Evolutionary conservation across 164 flowering plant genomes (phyloP), one percentile per base, ranked within the genome.

Genomic region (Vitis riparia): DNA sequence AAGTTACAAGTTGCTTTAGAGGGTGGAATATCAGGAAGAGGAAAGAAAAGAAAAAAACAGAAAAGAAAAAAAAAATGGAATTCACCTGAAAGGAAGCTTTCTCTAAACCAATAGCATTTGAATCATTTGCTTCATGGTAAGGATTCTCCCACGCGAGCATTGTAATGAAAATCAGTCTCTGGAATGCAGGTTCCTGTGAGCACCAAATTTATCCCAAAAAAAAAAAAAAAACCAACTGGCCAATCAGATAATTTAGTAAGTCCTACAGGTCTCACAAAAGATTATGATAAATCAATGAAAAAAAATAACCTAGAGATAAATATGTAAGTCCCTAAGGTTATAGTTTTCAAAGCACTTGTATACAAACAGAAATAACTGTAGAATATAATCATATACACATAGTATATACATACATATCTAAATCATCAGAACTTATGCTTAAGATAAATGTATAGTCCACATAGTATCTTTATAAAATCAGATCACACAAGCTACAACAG

Each of bases 71-170:
- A 3, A 68, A 59, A 29, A 37, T 48, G 56, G 65, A 32, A 3
- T 32, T 32, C 0, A 92, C 97, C 97, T 89, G 84, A 65, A 91
- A 74, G 71, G 80, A 80, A 75, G 78, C 73, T 67, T 71, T 82
- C 49, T 70, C 80, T 29, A 80, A 56, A 69, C 51, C 50, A 68
- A 50, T 51, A 55, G 62, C 65, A 56, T 19, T 55, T 55, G 76
- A 69, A 69, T 70, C 83, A 59, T 53, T 64, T 50, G 74, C 77
- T 59, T 77, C 78, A 44, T 68, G 23, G 64, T 88, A 87, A 11
- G 98, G 98, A 70, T 82, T 85, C 76, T 88, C 86, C 99, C 99
- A 95, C 11, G 97, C 99, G 73, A 93, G 90, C 99, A 95, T 93
- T 8, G 99, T 93, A 69, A 91, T 79, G 73, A 90, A 95, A 73